Evolutionary conservation across 1,284 basidiomycete species (phyloP), one percentile per base, ranked within the genome.

Genomic region (Cutaneotrichosporon dermatis): DNA sequence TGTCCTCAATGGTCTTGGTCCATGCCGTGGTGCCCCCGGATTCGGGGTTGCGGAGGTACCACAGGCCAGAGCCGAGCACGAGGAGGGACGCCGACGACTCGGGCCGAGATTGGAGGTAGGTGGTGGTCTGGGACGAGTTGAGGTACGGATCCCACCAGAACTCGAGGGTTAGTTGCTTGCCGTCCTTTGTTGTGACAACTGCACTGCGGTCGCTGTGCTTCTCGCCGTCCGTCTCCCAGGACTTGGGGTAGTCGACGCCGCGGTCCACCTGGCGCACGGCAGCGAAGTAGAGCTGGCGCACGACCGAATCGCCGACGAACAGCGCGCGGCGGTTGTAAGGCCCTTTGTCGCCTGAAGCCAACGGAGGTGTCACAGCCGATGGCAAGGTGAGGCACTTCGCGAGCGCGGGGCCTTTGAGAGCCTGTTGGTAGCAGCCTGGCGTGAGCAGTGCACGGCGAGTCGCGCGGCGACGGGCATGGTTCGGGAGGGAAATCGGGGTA

Each of bases 271-370:
- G 70, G 55, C 86, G 82, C 11, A 85, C 83, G 52, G 87, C 81
- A 52, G 88, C 84, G 75, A 88, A 92, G 79, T 87, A 94, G 10
- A 93, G 79, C 58, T 84, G 83, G 48, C 91, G 82, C 11, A 89
- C 87, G 48, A 88, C 84, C 16, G 90, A 92, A 76, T 94, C 91
- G n/a, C 91, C 91, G 44, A 89, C 80, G 73, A 94, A 94, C 51
- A 89, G 78, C 34, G 90, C 80, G 9, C 67, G 72, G 11, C 76
- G 70, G 53, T 66, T 58, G 25, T 33, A n/a, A 39, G 54, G 45
- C 12, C 45, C 51, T 9, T 25, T 25, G 25, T 9, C 34, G 43
- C 7, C 54, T 39, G 2, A 46, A 3, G 52, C 41, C 6, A 25
- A 6, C 4, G 34, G n/a, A 16, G 34, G 42, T n/a, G 52, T 53